phyloP scores from a whole-genome alignment of 495 filamentous ascomycete genomes.

The Hypomontagnella submonticulosa region DNA sequence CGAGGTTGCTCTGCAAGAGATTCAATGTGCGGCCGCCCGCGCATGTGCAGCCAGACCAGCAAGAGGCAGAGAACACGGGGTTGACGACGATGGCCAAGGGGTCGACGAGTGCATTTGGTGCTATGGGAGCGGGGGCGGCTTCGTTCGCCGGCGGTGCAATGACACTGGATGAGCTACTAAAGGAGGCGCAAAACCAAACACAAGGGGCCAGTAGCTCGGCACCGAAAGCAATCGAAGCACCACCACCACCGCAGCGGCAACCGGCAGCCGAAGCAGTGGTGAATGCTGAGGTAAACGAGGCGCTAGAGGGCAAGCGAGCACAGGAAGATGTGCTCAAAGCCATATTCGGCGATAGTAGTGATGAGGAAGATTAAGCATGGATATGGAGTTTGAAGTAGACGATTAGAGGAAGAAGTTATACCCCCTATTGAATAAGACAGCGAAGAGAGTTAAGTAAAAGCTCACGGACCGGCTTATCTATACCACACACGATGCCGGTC shows the following conservation, averaged over 20 bases:
- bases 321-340: constrained; percentile 92
- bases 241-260: constrained; percentile 24
- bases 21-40: constrained; percentile 85
- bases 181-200: constrained; percentile 47
- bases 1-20: constrained; percentile 87
- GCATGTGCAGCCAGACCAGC: constrained; percentile 71
- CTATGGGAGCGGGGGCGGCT: constrained; percentile 38
- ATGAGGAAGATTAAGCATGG: constrained; percentile 64
- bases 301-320: constrained; percentile 81
- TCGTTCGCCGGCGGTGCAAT: constrained; percentile 52
- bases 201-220: not conserved
- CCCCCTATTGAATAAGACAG: no score
- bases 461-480: no score
- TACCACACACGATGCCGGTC: no score
- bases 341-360: constrained; percentile 90
- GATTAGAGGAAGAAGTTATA: no score
- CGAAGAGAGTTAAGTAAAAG: no score
- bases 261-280: constrained; percentile 54
- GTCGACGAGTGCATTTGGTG: constrained; percentile 39
- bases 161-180: constrained; percentile 66
- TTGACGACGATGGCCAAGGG: constrained; percentile 32
- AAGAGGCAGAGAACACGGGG: constrained; percentile 50
- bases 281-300: constrained; percentile 85
- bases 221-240: constrained; percentile 17
- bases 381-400: no score